Conservation (phyloP, 805 yeast genomes). For the Pichia paraexigua region DNA sequence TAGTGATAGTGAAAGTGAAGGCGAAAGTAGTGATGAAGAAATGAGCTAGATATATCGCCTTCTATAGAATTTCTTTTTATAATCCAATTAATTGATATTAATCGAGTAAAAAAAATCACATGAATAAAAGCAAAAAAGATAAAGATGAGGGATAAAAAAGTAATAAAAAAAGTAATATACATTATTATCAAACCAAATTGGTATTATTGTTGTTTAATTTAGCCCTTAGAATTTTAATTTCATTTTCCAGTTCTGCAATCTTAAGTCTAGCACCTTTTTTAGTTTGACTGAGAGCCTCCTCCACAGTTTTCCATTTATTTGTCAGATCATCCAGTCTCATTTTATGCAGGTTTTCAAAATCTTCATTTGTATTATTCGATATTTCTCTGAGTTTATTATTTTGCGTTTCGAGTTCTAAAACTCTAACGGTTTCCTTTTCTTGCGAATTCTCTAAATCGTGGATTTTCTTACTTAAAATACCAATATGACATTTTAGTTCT, state of each 20-base stretch:
- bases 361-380: background rate
- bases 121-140: background rate
- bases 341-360: constrained; percentile 18
- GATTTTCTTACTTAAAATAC: background rate
- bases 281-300: constrained; percentile 62
- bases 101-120: background rate
- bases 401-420: constrained; percentile 2
- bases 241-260: constrained; percentile 46
- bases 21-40: constrained; percentile 23
- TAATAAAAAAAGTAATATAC: background rate
- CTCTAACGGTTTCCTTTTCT: constrained; percentile 1
- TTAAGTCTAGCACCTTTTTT: constrained; percentile 45
- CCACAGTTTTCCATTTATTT: constrained; percentile 59
- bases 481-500: background rate
- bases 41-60: constrained; percentile 24
- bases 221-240: constrained; percentile 34
- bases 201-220: background rate
- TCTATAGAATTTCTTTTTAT: background rate
- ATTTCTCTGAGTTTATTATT: background rate
- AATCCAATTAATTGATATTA: background rate
- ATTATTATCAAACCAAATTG: background rate
- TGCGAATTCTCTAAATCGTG: constrained; percentile 1
- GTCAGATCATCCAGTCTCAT: constrained; percentile 55
- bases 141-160: background rate
- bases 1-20: constrained; percentile 47